Percentiles rank a stretch among this genome's conserved stretches.
Evolutionary conservation across 176 grass and related monocot genomes (phyloP).

Genomic region (Eremochloa ophiuroides): DNA sequence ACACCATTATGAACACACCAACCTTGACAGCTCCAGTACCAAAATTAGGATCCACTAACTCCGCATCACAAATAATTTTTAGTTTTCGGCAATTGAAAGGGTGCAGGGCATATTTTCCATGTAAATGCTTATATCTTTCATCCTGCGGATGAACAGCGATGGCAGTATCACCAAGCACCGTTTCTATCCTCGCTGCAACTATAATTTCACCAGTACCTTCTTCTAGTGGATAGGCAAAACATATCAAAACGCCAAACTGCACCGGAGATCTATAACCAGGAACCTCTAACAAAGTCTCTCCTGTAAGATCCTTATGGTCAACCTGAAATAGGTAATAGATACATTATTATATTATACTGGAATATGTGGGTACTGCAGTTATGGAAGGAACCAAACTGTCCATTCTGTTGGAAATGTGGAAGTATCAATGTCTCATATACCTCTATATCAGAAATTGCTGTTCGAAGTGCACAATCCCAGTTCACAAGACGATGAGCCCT

Average conservation of each 20-base stretch:
- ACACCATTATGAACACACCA: not conserved
- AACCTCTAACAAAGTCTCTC: constrained; percentile 61
- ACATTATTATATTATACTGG: not conserved
- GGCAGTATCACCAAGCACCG: constrained; percentile 83
- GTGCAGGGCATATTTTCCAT: constrained; percentile 71
- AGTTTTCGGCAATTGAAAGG: constrained; percentile 71
- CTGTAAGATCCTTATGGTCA: constrained; percentile 64
- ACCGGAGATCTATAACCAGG: constrained; percentile 64
- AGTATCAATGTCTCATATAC: not conserved
- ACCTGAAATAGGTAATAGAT: constrained; percentile 45
- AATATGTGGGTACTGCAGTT: not conserved
- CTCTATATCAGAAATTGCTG: constrained; percentile 94
- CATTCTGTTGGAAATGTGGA: not conserved
- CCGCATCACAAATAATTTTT: constrained; percentile 76
- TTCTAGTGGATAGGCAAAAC: constrained; percentile 90
- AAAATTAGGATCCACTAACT: constrained; percentile 78
- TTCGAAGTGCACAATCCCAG: constrained; percentile 90
- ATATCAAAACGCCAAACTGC: constrained; percentile 82
- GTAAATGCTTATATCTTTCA: constrained; percentile 68
- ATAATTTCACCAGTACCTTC: constrained; percentile 69
- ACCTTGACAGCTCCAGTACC: constrained; percentile 96
- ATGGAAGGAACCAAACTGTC: not conserved
- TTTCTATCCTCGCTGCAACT: constrained; percentile 84
- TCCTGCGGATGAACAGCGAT: constrained; percentile 82
- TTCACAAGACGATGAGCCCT: constrained; percentile 85